Evolutionary conservation across 768 basidiomycete genomes (phyloP).

Genomic region (Clitopilus passeckerianus): DNA sequence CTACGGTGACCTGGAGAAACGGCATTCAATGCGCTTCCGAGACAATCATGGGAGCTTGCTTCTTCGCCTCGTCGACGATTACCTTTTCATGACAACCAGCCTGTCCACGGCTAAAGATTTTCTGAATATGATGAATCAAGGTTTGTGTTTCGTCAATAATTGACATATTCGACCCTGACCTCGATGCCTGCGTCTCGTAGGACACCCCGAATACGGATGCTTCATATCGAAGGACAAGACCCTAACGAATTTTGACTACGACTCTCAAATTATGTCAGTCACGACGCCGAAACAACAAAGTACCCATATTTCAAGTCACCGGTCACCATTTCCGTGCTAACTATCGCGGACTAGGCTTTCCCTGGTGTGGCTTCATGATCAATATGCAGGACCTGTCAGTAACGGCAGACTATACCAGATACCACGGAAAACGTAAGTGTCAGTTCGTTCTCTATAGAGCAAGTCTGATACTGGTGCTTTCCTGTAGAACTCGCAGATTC

Average conservation of each 20-base stretch:
- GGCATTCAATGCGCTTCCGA: constrained; percentile 41
- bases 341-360: constrained; percentile 54
- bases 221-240: constrained; percentile 89
- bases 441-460: neutral
- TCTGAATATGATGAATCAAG: constrained; percentile 70
- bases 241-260: constrained; percentile 77
- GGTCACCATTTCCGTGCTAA: neutral
- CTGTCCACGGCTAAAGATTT: constrained; percentile 58
- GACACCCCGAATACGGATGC: constrained; percentile 94
- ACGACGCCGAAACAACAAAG: constrained; percentile 40
- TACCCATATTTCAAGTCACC: constrained; percentile 12
- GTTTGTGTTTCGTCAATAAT: constrained; percentile 23
- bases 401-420: constrained; percentile 73
- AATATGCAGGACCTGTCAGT: constrained; percentile 74
- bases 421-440: constrained; percentile 49
- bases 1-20: constrained; percentile 85
- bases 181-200: constrained; percentile 23
- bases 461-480: neutral
- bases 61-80: constrained; percentile 91
- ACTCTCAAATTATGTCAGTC: constrained; percentile 46
- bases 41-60: constrained; percentile 42
- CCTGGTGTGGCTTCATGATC: constrained; percentile 90
- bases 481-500: constrained; percentile 49
- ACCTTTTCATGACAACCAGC: constrained; percentile 79
- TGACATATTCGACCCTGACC: too few species aligned